Evolutionary conservation across 805 yeast genomes (phyloP), one percentile per base, ranked within the genome.

Genomic region (Suhomyces sp.): DNA sequence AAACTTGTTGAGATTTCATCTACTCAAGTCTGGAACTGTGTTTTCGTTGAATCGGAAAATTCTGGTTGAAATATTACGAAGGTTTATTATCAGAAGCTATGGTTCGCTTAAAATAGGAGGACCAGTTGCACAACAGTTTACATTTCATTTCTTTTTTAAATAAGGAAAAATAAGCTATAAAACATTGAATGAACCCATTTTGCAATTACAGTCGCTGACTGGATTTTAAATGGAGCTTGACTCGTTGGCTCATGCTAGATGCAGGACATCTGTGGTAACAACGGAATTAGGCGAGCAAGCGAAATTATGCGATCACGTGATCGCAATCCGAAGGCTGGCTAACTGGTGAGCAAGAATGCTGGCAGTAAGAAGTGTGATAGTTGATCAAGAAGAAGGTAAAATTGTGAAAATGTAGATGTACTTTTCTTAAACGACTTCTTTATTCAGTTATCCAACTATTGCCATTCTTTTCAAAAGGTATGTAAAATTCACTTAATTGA

Each of bases 401-500:
- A 2, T 22, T 21, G 19, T 41, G 13, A 41, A 41, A 41, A 21
- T n/a, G 44, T 41, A 37, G 29, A 12, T 22, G 19, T 41, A 17
- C 27, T 41, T 22, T 41, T 41, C 44, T 41, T 41, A 20, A 41
- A 21, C 24, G 33, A 43, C 29, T 24, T n/a, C 46, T 20, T 9
- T 15, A 24, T 37, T n/a, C 41, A 37, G 41, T 37, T 44, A 46
- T 8, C 48, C 43, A 46, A 46, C 48, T 46, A 29, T 46, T 33
- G 43, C 35, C 48, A 46, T 22, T 46, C 48, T 46, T 46, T 46
- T 15, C 24, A 35, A 31, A 13, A 27, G 47, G 46, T 43, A 43
- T 25, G 46, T 43, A 24, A n/a, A 15, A 41, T 13, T 12, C 12
- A 7, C 6, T 13, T 41, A 22, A 41, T 39, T 22, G 43, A 19